phyloP scores from a whole-genome alignment of 2,329 filamentous ascomycete genomes.

The Stachybotrys chlorohalonatus region DNA sequence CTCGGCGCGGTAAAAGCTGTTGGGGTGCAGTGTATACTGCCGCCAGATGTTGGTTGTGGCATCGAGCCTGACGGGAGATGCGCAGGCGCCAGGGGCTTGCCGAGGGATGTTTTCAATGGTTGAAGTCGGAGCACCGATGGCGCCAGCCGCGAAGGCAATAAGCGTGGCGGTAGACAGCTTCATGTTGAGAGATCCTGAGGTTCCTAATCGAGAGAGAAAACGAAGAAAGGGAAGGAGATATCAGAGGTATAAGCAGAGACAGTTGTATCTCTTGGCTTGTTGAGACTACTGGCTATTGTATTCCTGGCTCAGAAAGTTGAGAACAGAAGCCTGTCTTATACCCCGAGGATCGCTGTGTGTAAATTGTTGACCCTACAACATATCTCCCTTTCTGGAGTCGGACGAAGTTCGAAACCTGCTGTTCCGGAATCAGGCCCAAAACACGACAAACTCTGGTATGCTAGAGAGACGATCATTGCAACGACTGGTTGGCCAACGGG shows the following conservation, averaged over 20 bases:
- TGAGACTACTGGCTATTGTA: neutral
- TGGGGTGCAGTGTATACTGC: conserved; percentile 29
- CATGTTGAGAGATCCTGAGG: conserved; percentile 15
- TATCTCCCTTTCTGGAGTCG: neutral
- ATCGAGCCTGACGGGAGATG: conserved; percentile 26
- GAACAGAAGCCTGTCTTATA: neutral
- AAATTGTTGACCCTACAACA: neutral
- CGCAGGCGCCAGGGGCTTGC: conserved; percentile 19
- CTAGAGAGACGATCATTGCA: neutral
- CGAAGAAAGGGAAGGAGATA: neutral
- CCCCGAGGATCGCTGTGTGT: neutral
- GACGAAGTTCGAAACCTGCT: neutral
- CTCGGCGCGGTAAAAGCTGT: conserved; percentile 43
- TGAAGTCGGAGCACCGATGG: conserved; percentile 20
- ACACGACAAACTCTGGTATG: neutral
- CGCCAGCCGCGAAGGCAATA: conserved; percentile 23
- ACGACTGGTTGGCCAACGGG: neutral
- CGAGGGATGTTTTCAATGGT: conserved; percentile 12
- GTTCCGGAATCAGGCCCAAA: neutral
- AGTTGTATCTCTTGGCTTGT: neutral
- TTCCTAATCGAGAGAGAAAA: neutral
- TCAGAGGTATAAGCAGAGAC: neutral
- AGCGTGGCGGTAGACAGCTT: conserved; percentile 24
- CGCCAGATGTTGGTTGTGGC: conserved; percentile 27
- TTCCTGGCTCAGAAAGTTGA: neutral